phyloP scores from a whole-genome alignment of 2,329 filamentous ascomycete genomes.

The Paecilomyces niveus region DNA sequence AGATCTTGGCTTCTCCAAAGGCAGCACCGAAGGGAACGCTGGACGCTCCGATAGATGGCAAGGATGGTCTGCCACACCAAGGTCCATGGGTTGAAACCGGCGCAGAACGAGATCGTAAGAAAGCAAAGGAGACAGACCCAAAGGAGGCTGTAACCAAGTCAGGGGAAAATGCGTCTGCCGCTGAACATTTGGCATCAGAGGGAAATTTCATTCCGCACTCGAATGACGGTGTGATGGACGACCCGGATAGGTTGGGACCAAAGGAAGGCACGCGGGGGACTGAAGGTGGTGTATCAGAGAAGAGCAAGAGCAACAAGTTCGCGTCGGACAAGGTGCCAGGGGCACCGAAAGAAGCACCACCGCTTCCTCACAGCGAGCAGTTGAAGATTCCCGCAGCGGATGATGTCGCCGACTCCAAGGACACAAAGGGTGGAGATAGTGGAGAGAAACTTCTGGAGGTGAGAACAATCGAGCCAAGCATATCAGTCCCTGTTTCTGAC shows the following conservation, averaged over 20 bases:
- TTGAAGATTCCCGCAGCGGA: conserved; percentile 50
- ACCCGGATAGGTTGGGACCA: conserved; percentile 66
- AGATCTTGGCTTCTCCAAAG: conserved; percentile 12
- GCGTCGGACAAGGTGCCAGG: conserved; percentile 68
- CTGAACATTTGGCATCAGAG: conserved; percentile 33
- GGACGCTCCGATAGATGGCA: conserved; percentile 83
- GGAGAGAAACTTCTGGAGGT: conserved; percentile 50
- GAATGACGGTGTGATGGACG: conserved; percentile 85
- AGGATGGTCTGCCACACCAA: conserved; percentile 86
- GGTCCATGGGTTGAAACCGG: conserved; percentile 60
- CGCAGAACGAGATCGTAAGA: conserved; percentile 41
- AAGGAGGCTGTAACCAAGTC: conserved; percentile 23
- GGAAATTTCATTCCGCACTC: conserved; percentile 43
- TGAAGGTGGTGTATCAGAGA: conserved; percentile 82
- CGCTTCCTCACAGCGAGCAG: conserved; percentile 72
- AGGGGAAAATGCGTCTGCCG: conserved; percentile 17
- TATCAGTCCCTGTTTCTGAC: neutral
- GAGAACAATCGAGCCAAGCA: conserved; percentile 12
- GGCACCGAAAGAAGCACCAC: conserved; percentile 77
- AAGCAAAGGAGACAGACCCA: conserved; percentile 23
- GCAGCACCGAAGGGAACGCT: conserved; percentile 52
- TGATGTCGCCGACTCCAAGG: conserved; percentile 26
- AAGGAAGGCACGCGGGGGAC: conserved; percentile 84
- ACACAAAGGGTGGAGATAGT: conserved; percentile 33
- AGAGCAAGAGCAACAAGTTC: conserved; percentile 68